Conservation (phyloP, 192 early-diverging fungal species). For the Backusella sp. region DNA sequence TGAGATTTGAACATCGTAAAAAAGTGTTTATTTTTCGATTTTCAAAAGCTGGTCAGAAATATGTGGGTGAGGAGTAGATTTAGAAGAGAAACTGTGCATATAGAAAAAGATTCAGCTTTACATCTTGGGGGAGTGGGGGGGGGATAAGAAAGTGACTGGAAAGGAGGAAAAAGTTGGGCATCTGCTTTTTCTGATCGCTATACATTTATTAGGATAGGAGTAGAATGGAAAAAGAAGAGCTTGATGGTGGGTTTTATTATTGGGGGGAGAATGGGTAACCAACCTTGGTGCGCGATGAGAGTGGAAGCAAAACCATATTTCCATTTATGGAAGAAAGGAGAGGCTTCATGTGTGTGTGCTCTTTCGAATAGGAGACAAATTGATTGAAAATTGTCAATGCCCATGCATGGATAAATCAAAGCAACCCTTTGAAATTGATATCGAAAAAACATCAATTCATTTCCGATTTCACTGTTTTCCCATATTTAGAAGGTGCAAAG, state of each 20-base stretch:
- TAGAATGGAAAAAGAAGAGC: not conserved
- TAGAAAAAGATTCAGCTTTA: not conserved
- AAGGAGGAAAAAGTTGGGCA: not conserved
- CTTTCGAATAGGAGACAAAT: not conserved
- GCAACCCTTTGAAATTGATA: not conserved
- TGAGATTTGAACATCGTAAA: not conserved
- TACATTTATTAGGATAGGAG: not conserved
- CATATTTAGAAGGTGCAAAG: constrained; percentile 5
- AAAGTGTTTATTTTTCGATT: constrained; percentile 2
- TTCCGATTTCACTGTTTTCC: not conserved
- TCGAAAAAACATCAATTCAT: not conserved
- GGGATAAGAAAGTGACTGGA: not conserved
- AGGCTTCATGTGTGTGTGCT: not conserved
- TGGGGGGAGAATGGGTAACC: not conserved
- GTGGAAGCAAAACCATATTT: not conserved
- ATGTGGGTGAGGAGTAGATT: not conserved
- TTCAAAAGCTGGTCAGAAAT: not conserved
- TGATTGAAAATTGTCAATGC: not conserved
- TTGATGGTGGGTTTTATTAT: not conserved
- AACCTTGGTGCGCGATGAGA: not conserved
- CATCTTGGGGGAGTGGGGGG: not conserved
- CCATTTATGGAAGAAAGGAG: not conserved
- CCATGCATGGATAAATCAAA: not conserved
- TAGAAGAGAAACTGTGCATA: not conserved
- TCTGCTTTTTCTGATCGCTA: not conserved